Base-by-base conservation (phyloP, 2,329 filamentous ascomycete genomes). In the Nigrospora oryzae region DNA sequence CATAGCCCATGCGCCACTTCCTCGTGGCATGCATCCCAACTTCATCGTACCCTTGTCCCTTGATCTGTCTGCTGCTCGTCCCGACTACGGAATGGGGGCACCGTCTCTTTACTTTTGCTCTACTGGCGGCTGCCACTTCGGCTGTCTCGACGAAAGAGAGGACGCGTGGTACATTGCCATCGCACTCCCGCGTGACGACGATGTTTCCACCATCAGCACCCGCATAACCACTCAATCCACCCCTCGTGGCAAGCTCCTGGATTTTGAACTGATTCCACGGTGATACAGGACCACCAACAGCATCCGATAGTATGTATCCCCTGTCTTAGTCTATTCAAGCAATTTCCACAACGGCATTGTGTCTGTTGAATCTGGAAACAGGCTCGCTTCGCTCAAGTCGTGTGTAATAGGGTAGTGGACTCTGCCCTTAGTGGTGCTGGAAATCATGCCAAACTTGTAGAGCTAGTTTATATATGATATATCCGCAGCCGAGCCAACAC, bases 241-340 rank as follows among this genome's bases (percentile, higher is more conserved):
- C 12, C 44, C 44, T 14, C 44, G 33, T 11, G 47, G 66, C 5
- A 48, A 54, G 16, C 36, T 33, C 5, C 30, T 40, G 8, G 47
- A 47, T 11, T 53, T 54, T 15, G 38, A 36, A 15, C 30, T 46
- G 4, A 33, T 34, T 17, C 31, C 30, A 16, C 16, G 4, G 4
- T 19, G 39, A 34, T 12, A 28, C 23, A 23, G 19, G 19, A 7
- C 23, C 10, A 7, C 7, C 23, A 10, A 28, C 2, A 10, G 10
- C 23, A 28, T 28, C 23, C 5, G 8, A 5, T 10, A 28, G 8
- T 28, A 28, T 28, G 8, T 28, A 28, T 28, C 23, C 7, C 5
- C 7, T 7, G 23, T 28, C 23, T 28, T 28, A 10, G 7, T 10
- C 7, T 28, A 10, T 2, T 6, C 4, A 5, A 28, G 7, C 23